These are phyloP conservation scores for Pleurozium schreberi DNA, from an alignment of 225 moss, liverwort and hornwort species.

Conservation along the genomic window DNA sequence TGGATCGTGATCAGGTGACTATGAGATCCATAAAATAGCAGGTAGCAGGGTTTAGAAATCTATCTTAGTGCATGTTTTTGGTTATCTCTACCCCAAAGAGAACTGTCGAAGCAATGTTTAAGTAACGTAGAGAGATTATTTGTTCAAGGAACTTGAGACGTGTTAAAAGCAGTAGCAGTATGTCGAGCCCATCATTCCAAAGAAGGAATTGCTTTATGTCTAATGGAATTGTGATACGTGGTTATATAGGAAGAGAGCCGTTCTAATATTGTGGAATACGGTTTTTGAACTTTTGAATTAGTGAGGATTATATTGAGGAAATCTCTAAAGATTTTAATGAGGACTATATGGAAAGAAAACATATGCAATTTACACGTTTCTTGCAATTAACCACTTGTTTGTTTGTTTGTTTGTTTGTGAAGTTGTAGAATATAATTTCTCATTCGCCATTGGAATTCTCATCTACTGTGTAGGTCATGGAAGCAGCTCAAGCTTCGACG, in stretches of 20 bases:
- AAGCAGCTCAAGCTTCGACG: conserved; percentile 90
- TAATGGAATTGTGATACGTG: background rate
- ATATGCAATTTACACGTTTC: background rate
- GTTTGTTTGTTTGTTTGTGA: background rate
- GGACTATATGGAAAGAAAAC: background rate
- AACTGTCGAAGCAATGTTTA: background rate
- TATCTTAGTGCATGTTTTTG: background rate
- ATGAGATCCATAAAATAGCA: background rate
- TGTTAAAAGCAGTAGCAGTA: background rate
- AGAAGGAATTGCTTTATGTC: background rate
- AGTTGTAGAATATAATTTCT: background rate
- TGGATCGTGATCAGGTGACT: background rate
- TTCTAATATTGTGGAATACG: background rate
- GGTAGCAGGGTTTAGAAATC: background rate
- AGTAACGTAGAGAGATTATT: background rate
- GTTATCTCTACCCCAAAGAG: background rate
- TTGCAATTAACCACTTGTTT: background rate
- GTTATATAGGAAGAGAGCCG: background rate
- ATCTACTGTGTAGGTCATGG: conserved; percentile 60
- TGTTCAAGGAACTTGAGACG: background rate
- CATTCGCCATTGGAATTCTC: background rate
- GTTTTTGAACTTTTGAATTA: background rate
- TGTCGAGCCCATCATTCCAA: background rate
- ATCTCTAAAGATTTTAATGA: background rate
- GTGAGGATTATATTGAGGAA: background rate